phyloP scores from a whole-genome alignment of 306 rosid genomes.

The Adenanthera pavonina region DNA sequence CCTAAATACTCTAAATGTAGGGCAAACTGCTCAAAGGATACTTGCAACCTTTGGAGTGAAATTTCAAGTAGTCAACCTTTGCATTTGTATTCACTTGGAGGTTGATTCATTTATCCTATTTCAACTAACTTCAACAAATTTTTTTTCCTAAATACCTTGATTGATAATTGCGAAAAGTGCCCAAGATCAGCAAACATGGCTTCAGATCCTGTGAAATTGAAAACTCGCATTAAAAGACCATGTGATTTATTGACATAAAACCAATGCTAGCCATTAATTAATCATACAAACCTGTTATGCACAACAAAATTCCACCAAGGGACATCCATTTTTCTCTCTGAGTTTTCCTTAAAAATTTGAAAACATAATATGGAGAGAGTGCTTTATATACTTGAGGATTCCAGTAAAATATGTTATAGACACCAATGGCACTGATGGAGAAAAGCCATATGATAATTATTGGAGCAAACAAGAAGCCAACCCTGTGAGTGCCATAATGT shows the following conservation, averaged over 20 bases:
- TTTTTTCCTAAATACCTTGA: conserved; percentile 60
- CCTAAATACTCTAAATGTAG: background rate
- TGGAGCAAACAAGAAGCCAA: conserved; percentile 93
- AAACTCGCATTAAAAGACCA: conserved; percentile 27
- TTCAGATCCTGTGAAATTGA: conserved; percentile 71
- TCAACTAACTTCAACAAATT: background rate
- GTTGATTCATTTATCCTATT: conserved; percentile 3
- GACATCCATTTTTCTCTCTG: conserved; percentile 85
- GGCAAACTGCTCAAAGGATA: background rate
- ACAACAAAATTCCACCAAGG: conserved; percentile 90
- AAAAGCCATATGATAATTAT: conserved; percentile 82
- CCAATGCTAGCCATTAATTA: conserved; percentile 36
- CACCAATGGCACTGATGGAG: conserved; percentile 83
- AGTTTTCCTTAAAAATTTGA: conserved; percentile 66
- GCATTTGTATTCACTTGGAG: conserved; percentile 1
- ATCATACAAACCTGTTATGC: conserved; percentile 72
- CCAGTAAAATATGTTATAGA: conserved; percentile 83
- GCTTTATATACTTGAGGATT: conserved; percentile 72
- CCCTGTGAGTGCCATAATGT: conserved; percentile 94
- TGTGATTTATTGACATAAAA: conserved; percentile 25
- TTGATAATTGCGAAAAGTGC: conserved; percentile 87
- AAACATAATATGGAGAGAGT: conserved; percentile 81
- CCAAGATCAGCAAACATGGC: conserved; percentile 99
- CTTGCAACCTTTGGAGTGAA: conserved; percentile 14
- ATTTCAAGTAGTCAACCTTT: conserved; percentile 4